Conservation (phyloP, 2,329 filamentous ascomycete species). For the Penicillium sp. region DNA sequence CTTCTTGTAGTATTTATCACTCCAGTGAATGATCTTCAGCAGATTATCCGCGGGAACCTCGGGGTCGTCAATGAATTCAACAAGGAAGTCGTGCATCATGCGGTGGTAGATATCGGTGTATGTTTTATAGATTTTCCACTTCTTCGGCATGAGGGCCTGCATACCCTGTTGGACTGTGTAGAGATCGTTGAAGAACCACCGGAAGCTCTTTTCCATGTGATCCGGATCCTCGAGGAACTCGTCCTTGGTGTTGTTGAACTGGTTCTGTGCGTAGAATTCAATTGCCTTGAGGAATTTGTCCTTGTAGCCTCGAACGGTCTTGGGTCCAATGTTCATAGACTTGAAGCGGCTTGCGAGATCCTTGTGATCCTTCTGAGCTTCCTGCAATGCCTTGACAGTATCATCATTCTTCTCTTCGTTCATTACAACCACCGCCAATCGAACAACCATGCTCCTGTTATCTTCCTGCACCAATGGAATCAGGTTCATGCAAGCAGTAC, state of each 20-base stretch:
- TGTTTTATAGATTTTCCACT: slow-evolving; percentile 93
- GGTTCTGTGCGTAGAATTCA: slow-evolving; percentile 71
- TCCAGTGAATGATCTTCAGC: slow-evolving; percentile 92
- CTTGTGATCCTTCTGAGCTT: slow-evolving; percentile 93
- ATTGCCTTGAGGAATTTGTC: slow-evolving; percentile 90
- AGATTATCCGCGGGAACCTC: slow-evolving; percentile 85
- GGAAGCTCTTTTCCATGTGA: slow-evolving; percentile 82
- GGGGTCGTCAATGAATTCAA: slow-evolving; percentile 81
- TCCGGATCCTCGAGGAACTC: slow-evolving; percentile 84
- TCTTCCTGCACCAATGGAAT: slow-evolving; percentile 85
- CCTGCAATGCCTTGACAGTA: slow-evolving; percentile 86
- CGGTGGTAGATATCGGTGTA: slow-evolving; percentile 91
- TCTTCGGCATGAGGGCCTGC: slow-evolving; percentile 88
- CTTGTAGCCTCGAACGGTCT: slow-evolving; percentile 93
- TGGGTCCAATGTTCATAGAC: slow-evolving; percentile 91
- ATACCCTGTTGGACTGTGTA: slow-evolving; percentile 94
- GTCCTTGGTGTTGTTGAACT: slow-evolving; percentile 74
- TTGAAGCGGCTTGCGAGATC: slow-evolving; percentile 93
- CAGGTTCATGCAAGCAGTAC: slow-evolving; percentile 84
- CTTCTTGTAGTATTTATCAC: slow-evolving; percentile 93
- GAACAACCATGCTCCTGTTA: slow-evolving; percentile 87
- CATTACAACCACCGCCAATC: slow-evolving; percentile 89
- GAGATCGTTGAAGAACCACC: slow-evolving; percentile 98
- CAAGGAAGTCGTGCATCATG: slow-evolving; percentile 92
- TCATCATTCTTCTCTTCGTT: slow-evolving; percentile 97